A percentile compares a stretch with the other conserved stretches of the same genome.
Conservation (phyloP, 176 grass and related monocot genomes). For the Oryza punctata region DNA sequence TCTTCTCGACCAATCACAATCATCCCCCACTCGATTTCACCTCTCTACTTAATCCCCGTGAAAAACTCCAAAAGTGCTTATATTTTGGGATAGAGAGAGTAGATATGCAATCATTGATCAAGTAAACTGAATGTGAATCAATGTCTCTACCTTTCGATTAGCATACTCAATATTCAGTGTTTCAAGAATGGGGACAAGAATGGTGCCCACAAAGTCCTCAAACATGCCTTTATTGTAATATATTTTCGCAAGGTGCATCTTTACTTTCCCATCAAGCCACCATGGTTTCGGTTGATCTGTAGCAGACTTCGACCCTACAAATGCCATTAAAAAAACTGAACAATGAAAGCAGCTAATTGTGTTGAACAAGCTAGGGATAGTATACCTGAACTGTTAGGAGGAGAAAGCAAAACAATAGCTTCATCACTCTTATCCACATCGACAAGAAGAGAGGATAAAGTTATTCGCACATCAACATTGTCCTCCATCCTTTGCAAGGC, state of each 20-base stretch:
- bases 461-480: conserved; percentile 65
- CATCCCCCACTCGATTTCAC: no score
- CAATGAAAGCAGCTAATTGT: background rate
- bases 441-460: conserved; percentile 67
- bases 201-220: conserved; percentile 70
- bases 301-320: conserved; percentile 40
- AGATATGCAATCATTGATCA: background rate
- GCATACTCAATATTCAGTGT: conserved; percentile 72
- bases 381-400: conserved; percentile 54
- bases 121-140: conserved; percentile 10
- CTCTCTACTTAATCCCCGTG: no score
- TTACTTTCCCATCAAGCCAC: conserved; percentile 88
- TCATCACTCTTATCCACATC: conserved; percentile 68
- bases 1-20: no score
- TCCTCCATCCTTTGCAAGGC: conserved; percentile 69
- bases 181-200: conserved; percentile 77
- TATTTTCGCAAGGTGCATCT: conserved; percentile 83
- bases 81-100: background rate
- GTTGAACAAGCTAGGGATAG: conserved; percentile 9
- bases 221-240: conserved; percentile 68
- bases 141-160: conserved; percentile 74
- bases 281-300: conserved; percentile 55
- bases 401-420: conserved; percentile 74
- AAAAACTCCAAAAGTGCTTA: no score
- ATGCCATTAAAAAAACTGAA: conserved; percentile 11